Evolutionary conservation across 306 rosid species (phyloP), one percentile per base, ranked within the genome.

Genomic region (Ormosia semicastrata): DNA sequence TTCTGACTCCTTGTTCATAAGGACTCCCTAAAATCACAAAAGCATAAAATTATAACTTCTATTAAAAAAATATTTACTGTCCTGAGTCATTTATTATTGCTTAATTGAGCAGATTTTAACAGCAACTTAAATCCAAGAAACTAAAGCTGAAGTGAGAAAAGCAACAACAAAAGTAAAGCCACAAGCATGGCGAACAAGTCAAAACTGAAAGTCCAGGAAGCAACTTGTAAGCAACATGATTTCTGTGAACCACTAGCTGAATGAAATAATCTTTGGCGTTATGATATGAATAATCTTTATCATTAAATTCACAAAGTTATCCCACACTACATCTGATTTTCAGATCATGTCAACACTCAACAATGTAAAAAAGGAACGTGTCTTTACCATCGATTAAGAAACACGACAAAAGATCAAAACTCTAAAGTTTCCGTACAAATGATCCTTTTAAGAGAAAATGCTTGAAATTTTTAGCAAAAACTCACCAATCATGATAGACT

Each of bases 401-500:
- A 41, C 32, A 60, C 17, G 74, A 24, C 8, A 52, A 66, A 72
- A 46, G 54, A 68, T 46, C 12, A 24, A 40, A 10, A 3, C 15
- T 50, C n/a, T 34, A 11, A 18, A 17, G 10, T 11, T 15, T 63
- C 7, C 13, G 12, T 44, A 65, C 11, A 7, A 52, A 44, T 39
- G 24, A 7, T 37, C 36, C 52, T 17, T 78, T 36, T 4, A 54
- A 72, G 17, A 46, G 43, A 83, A 14, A 34, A 49, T 1, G 52
- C 39, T 44, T 6, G 15, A 74, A 78, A 50, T 11, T 36, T 54
- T 58, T 56, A 66, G 62, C 13, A 8, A 73, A 68, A 84, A 81
- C 98, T 83, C 83, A 93, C 99, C 99, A 93, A 78, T 96, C 97
- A 83, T 93, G 97, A 85, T 93, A 93, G 69, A 93, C 91, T 78